Conservation (phyloP, 495 filamentous ascomycete genomes). For the Trichoderma virens region DNA sequence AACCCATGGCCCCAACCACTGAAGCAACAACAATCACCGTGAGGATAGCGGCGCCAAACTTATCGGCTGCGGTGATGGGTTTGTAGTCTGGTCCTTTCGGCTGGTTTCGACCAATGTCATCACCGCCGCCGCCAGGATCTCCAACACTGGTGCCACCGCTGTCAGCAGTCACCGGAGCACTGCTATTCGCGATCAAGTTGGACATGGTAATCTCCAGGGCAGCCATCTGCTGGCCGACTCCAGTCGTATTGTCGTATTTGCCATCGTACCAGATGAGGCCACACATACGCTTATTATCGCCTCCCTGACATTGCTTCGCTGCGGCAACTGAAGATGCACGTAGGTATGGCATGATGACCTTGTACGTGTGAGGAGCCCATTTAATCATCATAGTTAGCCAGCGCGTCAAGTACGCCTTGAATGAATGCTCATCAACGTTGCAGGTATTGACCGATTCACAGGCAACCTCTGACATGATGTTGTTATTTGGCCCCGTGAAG, state of each 20-base stretch:
- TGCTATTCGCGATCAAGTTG: constrained; percentile 40
- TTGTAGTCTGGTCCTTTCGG: constrained; percentile 16
- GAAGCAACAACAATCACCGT: constrained; percentile 38
- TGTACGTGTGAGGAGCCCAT: constrained; percentile 50
- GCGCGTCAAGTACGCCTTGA: constrained; percentile 70
- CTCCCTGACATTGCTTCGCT: constrained; percentile 55
- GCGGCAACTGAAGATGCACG: constrained; percentile 57
- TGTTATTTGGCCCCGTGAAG: constrained; percentile 34
- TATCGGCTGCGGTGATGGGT: constrained; percentile 43
- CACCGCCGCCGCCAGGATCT: constrained; percentile 56
- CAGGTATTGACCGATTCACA: constrained; percentile 60
- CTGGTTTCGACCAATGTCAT: constrained; percentile 25
- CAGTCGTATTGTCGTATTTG: constrained; percentile 47
- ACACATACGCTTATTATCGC: constrained; percentile 54
- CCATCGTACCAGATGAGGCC: constrained; percentile 57
- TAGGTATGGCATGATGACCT: constrained; percentile 55
- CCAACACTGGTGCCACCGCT: constrained; percentile 71
- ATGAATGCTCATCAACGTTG: constrained; percentile 66
- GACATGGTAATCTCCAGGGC: constrained; percentile 60
- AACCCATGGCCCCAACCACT: constrained; percentile 24
- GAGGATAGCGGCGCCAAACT: constrained; percentile 52
- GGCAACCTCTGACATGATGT: constrained; percentile 60
- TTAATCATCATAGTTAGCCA: constrained; percentile 70
- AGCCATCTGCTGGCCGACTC: constrained; percentile 65
- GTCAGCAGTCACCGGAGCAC: constrained; percentile 52